Evolutionary conservation across 1,284 basidiomycete species (phyloP).

Genomic region (Boletellus deceptivus): DNA sequence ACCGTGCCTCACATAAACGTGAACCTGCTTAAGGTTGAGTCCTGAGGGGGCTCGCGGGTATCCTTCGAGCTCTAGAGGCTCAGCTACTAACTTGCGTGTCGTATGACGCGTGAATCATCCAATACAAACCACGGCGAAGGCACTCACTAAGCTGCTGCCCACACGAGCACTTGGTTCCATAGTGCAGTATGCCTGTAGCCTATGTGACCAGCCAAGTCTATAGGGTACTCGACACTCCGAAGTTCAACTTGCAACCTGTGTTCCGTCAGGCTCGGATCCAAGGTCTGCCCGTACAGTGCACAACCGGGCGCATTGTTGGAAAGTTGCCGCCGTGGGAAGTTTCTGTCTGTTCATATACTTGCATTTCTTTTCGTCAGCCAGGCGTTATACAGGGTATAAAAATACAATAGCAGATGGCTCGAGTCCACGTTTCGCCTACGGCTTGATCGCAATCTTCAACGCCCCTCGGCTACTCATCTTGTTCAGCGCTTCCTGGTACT

Average conservation of each 20-base stretch:
- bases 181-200: not conserved
- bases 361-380: too few relatives aligned
- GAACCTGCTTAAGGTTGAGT: conserved; percentile 66
- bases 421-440: conserved; percentile 25
- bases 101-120: not conserved
- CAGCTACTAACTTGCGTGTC: conserved; percentile 32
- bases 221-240: not conserved
- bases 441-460: conserved; percentile 67
- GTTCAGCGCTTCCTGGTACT: conserved; percentile 80
- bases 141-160: conserved; percentile 15
- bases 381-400: conserved; percentile 16
- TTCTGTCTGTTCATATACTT: too few relatives aligned
- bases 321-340: conserved; percentile 15
- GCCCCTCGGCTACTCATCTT: conserved; percentile 77
- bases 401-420: conserved; percentile 13
- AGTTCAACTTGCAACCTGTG: not conserved
- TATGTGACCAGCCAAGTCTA: not conserved
- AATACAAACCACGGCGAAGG: not conserved
- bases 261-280: too few relatives aligned
- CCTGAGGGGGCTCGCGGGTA: conserved; percentile 59
- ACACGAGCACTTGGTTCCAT: conserved; percentile 7
- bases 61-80: conserved; percentile 54
- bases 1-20: conserved; percentile 76
- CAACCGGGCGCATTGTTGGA: not conserved
- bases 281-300: too few relatives aligned